Evolutionary conservation across 306 rosid genomes (phyloP), one percentile per base, ranked within the genome.

Genomic region (Parietaria judaica): DNA sequence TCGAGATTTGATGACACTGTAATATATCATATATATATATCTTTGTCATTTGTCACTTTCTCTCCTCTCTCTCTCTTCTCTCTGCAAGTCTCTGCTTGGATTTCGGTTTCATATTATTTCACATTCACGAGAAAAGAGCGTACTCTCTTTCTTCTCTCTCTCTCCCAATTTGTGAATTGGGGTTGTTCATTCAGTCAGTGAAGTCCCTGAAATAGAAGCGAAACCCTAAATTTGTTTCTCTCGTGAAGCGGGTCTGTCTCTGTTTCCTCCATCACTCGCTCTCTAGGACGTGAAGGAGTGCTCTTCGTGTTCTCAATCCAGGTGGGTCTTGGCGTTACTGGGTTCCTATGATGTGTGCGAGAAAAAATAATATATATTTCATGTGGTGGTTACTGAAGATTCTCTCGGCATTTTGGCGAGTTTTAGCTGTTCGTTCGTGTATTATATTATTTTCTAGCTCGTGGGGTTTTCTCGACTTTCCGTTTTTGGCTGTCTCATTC

Each of bases 241-340:
- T 53, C 52, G 12, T 55, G 64, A 58, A 59, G 75, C 66, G 70
- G 64, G 53, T 44, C 65, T 61, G 1, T 58, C 35, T 15, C 48
- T 13, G 31, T 23, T 49, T 69, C 65, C 35, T 23, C 31, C 31
- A 23, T 2, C 65, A 41, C 46, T 23, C 43, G 13, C 53, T 49
- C 61, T 38, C 38, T 49, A 14, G 70, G 47, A 34, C 45, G 64
- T 65, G 64, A 53, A 50, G 61, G 57, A 44, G 51, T 56, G 62
- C 66, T 66, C 35, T 50, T 49, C 53, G 50, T 46, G n/a, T 17
- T 68, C 38, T 3, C 36, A 54, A 61, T 65, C 61, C 51, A 34
- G 66, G 63, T 41, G 12, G 58, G 60, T 70, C 44, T 68, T 61
- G 17, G 6, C 6, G 52, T 41, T 66, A 13, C 70, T 34, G 65